Base-by-base conservation (phyloP, 306 rosid genomes). In the Vigna radiata region DNA sequence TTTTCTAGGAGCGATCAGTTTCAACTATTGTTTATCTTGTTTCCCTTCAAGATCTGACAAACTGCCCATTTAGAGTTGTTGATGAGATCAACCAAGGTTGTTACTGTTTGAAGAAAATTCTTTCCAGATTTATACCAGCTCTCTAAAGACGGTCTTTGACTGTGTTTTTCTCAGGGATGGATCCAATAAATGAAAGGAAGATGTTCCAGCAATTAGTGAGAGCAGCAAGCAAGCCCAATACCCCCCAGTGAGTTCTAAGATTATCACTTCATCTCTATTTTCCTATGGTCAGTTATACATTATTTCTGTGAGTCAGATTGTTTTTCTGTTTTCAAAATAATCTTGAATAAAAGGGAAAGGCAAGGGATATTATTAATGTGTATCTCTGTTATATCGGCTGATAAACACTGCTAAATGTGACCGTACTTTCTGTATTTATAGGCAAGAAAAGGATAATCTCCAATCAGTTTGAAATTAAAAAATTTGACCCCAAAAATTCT, bases 131-230 rank as follows among this genome's bases (percentile, higher is more conserved):
- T 64, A 65, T 70, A 53, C 44, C 12, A 8, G 50, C 70, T 16
- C 56, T 48, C 48, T n/a, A 67, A 67, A 44, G 79, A 73, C 13
- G n/a, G 70, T 50, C 48, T 60, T 61, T 44, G 43, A 63, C 54
- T 33, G 39, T 82, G 4, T 44, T 80, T 77, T 83, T 68, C 36
- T 68, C 79, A 92, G 98, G 98, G 58, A 95, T 95, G 98, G 98
- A 95, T 85, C 98, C 97, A 72, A 89, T 95, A 83, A 95, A 95
- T 74, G 98, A 95, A 84, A 84, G 98, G 77, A 95, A 95, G 79
- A 95, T 95, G 98, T 95, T 95, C 88, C 98, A 95, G 86, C 98
- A 95, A 74, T 83, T 95, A 73, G 98, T 95, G 78, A 89, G 97
- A 88, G 98, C 98, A 43, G 90, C 97, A 66, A 92, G 97, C 87